phyloP scores from a whole-genome alignment of 2,329 filamentous ascomycete genomes.

The Beauveria bassiana region DNA sequence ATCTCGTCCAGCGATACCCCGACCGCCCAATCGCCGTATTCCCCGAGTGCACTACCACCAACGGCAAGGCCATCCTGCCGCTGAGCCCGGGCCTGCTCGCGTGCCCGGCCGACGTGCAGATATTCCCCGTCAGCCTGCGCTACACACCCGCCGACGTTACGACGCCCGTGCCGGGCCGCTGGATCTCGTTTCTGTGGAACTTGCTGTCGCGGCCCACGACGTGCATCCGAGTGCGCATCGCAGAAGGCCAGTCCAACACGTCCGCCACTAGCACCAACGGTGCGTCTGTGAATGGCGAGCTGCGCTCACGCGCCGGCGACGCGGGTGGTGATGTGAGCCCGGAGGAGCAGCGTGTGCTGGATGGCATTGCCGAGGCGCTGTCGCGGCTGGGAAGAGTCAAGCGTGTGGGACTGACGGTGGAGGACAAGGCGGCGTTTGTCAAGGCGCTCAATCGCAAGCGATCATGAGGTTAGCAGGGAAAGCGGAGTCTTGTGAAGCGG shows the following conservation, averaged over 20 bases:
- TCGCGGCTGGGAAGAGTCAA: conserved; percentile 84
- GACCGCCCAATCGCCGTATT: conserved; percentile 76
- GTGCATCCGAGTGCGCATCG: conserved; percentile 84
- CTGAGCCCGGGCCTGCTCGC: conserved; percentile 71
- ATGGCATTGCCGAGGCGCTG: conserved; percentile 75
- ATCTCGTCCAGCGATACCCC: conserved; percentile 61
- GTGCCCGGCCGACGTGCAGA: conserved; percentile 57
- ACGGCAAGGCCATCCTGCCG: conserved; percentile 81
- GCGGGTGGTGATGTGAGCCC: conserved; percentile 31
- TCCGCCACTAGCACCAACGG: conserved; percentile 31
- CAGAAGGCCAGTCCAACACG: conserved; percentile 59
- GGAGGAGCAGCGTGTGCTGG: conserved; percentile 64
- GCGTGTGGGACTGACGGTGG: conserved; percentile 74
- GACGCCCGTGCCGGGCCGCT: conserved; percentile 74
- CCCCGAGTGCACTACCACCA: conserved; percentile 90
- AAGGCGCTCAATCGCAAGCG: conserved; percentile 49
- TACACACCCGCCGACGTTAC: conserved; percentile 88
- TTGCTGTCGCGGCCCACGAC: conserved; percentile 79
- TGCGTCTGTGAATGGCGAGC: conserved; percentile 21
- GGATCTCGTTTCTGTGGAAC: conserved; percentile 72
- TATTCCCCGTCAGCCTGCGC: conserved; percentile 85
- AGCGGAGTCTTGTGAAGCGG: not conserved
- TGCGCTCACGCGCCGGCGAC: conserved; percentile 21
- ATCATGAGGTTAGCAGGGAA: conserved; percentile 18
- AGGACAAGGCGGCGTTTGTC: conserved; percentile 78